A percentile compares a stretch with the other conserved stretches of the same genome.
Conservation (phyloP, 805 yeast species). For the Nakazawaea laoshanensis region DNA sequence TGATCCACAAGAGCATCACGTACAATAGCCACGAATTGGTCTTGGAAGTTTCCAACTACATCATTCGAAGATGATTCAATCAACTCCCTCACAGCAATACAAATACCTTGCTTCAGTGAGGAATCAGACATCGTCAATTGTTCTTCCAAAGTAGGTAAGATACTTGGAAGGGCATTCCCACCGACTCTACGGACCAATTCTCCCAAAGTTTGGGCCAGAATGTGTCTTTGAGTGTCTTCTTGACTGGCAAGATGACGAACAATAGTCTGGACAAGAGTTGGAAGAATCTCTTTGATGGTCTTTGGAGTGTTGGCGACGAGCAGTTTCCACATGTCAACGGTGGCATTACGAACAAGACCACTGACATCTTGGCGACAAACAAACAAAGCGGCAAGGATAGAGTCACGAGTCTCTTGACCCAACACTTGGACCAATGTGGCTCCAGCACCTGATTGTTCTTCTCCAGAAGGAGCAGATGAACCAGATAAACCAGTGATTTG, state of each 20-base stretch:
- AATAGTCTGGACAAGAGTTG: slow-evolving; percentile 71
- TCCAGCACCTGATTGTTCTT: slow-evolving; percentile 30
- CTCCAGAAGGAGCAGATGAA: slow-evolving; percentile 41
- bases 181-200: slow-evolving; percentile 94
- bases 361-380: slow-evolving; percentile 91
- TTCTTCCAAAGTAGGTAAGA: slow-evolving; percentile 76
- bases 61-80: slow-evolving; percentile 64
- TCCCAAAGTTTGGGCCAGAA: slow-evolving; percentile 90
- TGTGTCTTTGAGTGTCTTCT: slow-evolving; percentile 69
- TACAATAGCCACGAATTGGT: slow-evolving; percentile 62
- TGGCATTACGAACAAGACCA: slow-evolving; percentile 78
- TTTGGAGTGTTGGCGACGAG: slow-evolving; percentile 93
- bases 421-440: slow-evolving; percentile 65
- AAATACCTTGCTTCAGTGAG: slow-evolving; percentile 93
- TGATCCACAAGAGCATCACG: slow-evolving; percentile 74
- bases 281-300: slow-evolving; percentile 85
- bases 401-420: slow-evolving; percentile 84
- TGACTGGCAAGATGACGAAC: slow-evolving; percentile 78
- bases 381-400: slow-evolving; percentile 76
- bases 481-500: slow-evolving; percentile 89
- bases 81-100: slow-evolving; percentile 85
- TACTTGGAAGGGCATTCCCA: slow-evolving; percentile 70
- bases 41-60: slow-evolving; percentile 56
- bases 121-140: slow-evolving; percentile 54
- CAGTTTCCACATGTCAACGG: slow-evolving; percentile 95